Percentiles rank a stretch among this genome's conserved stretches.
phyloP scores from a whole-genome alignment of 257 asterid species.

The Eucommia ulmoides region DNA sequence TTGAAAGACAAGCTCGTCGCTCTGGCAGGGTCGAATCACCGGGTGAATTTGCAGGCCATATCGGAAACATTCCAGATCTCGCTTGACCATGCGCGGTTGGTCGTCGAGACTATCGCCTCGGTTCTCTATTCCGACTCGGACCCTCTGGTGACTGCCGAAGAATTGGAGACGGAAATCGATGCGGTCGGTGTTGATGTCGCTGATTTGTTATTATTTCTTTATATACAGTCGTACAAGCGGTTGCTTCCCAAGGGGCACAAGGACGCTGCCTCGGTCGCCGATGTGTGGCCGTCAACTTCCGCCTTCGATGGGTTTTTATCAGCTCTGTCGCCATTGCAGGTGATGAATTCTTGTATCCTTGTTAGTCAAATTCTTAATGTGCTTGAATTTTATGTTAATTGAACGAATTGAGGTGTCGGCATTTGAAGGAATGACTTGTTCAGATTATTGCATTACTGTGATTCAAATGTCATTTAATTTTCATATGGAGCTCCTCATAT shows the following conservation, averaged over 20 bases:
- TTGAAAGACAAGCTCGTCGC: not conserved
- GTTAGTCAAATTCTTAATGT: too few relatives aligned
- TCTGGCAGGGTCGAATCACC: not conserved
- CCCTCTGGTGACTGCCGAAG: not conserved
- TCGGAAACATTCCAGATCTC: not conserved
- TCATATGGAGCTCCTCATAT: not conserved
- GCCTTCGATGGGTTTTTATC: slow-evolving; percentile 81
- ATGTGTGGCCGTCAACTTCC: slow-evolving; percentile 91
- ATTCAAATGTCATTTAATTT: too few relatives aligned
- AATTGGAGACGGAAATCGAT: not conserved
- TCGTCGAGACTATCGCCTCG: not conserved
- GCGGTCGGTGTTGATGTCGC: not conserved
- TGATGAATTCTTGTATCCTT: slow-evolving; percentile 6
- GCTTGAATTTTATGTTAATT: too few relatives aligned
- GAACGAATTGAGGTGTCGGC: too few relatives aligned
- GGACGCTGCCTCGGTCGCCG: slow-evolving; percentile 95
- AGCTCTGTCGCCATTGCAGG: slow-evolving; percentile 78
- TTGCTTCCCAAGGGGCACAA: slow-evolving; percentile 77
- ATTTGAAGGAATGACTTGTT: not conserved
- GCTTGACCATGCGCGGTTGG: not conserved
- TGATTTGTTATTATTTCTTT: not conserved
- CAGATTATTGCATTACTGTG: not conserved
- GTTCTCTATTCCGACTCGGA: not conserved
- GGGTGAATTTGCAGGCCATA: not conserved
- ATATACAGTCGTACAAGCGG: slow-evolving; percentile 12